Base-by-base conservation (phyloP, 805 yeast species). In the Zygotorulaspora sp. region DNA sequence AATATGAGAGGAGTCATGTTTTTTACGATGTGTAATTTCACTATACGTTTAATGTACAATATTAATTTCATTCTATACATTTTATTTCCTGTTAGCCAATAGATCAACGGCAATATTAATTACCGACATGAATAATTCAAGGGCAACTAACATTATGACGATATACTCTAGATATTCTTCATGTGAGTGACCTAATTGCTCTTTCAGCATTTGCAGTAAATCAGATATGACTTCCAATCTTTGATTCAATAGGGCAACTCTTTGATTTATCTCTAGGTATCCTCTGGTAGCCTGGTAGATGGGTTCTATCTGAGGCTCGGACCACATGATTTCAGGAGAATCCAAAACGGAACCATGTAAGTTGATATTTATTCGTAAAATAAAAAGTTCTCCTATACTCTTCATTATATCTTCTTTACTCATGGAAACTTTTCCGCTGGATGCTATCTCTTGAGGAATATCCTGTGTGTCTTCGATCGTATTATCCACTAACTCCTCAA, bases 311-410 rank as follows among this genome's bases (percentile, higher is more conserved):
- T 89, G 96, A 2, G 98, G 98, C 60, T 92, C 97, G 0, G 97
- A 79, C 98, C 98, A 92, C 96, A 92, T 88, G 41, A 92, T 75
- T 61, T 92, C 98, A 1, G 98, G 98, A 1, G 96, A 85, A 60
- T 92, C 98, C 44, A 92, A 68, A 18, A 92, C 94, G 0, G 90
- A 81, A 0, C 92, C 92, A 65, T 84, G 92, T 38, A 84, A 65
- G 53, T 84, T 84, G 44, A 84, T 84, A 58, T 84, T 84, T 31
- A 84, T 84, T 44, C 94, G 63, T 48, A 92, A 66, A 43, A 92
- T 92, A 61, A 92, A 92, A 45, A 92, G 72, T 62, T 92, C 97
- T 9, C 98, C 98, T 40, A 92, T 92, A 41, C 92, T 82, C 65
- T 88, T 92, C 97, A 92, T 92, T 40, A 92, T 92, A 50, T 89